A percentile compares a stretch with the other conserved stretches of the same genome.
Evolutionary conservation across 2,329 filamentous ascomycete species (phyloP).

Genomic region (Hypoxylon sp.): DNA sequence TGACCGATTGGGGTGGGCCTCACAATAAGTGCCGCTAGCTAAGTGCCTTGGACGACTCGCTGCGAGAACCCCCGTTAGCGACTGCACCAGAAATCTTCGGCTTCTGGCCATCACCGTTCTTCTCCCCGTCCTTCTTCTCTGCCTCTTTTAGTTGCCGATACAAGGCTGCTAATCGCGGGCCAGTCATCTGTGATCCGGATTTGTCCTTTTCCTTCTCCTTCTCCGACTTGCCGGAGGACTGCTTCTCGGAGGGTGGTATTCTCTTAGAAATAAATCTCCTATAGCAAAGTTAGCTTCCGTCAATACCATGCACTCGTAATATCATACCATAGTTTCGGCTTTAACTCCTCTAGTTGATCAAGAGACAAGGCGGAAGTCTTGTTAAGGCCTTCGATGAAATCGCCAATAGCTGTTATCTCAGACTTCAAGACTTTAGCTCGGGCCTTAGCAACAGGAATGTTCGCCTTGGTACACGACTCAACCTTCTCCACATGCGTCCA

Average conservation of each 20-base stretch:
- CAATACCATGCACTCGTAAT: background rate
- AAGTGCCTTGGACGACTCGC: constrained; percentile 49
- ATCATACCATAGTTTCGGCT: constrained; percentile 56
- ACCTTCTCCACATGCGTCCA: constrained; percentile 54
- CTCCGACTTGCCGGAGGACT: constrained; percentile 48
- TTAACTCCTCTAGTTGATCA: constrained; percentile 54
- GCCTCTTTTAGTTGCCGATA: constrained; percentile 54
- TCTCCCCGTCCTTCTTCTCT: constrained; percentile 45
- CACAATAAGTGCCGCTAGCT: constrained; percentile 39
- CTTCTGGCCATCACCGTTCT: constrained; percentile 49
- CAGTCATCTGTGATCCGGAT: constrained; percentile 51
- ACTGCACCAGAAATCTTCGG: constrained; percentile 46
- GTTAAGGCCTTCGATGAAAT: constrained; percentile 56
- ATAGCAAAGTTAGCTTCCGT: constrained; percentile 30
- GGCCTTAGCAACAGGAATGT: constrained; percentile 55
- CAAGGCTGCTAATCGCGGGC: constrained; percentile 52
- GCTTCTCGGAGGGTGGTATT: constrained; percentile 55
- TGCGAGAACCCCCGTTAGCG: constrained; percentile 49
- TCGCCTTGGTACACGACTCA: constrained; percentile 55
- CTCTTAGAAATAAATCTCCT: constrained; percentile 57
- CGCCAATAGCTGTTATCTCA: constrained; percentile 56
- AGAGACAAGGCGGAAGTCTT: constrained; percentile 52
- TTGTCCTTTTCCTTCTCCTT: constrained; percentile 51
- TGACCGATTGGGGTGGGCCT: constrained; percentile 15
- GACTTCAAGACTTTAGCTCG: constrained; percentile 55